Conservation (phyloP, 768 basidiomycete species). For the Amanita phalloides region DNA sequence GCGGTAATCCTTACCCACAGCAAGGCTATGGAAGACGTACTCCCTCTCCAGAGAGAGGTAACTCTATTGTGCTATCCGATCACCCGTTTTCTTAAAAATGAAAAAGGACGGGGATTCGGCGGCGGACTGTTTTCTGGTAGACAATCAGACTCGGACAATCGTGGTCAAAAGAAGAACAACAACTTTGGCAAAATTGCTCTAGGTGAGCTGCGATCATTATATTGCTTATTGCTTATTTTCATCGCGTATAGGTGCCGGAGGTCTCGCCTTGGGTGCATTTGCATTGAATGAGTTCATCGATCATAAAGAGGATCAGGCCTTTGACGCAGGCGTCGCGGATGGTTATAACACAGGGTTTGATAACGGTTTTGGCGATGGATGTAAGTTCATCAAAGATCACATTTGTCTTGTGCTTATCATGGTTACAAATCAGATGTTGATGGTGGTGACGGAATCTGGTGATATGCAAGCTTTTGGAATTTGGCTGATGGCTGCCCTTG, state of each 20-base stretch:
- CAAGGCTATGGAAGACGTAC: neutral
- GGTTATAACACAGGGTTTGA: neutral
- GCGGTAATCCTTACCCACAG: conserved; percentile 8
- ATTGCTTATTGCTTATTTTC: neutral
- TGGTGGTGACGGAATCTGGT: neutral
- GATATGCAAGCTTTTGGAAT: too few relatives aligned
- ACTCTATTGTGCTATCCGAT: neutral
- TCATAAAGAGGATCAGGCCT: neutral
- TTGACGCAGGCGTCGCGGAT: neutral
- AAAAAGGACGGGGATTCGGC: neutral
- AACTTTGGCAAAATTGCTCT: conserved; percentile 42
- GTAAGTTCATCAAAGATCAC: neutral
- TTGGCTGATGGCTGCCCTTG: too few relatives aligned
- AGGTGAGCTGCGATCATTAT: conserved; percentile 22
- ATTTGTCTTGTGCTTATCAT: neutral
- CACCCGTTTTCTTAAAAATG: neutral
- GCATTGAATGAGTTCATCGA: neutral
- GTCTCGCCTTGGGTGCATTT: neutral
- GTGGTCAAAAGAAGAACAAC: conserved; percentile 22
- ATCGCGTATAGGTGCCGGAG: neutral
- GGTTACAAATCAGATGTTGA: neutral
- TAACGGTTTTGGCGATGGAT: neutral
- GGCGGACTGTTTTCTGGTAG: neutral
- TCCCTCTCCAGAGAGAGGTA: neutral
- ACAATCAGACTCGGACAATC: neutral